Conservation (phyloP, 208 protist genomes). For the Leptomonas pyrrhocoris region DNA sequence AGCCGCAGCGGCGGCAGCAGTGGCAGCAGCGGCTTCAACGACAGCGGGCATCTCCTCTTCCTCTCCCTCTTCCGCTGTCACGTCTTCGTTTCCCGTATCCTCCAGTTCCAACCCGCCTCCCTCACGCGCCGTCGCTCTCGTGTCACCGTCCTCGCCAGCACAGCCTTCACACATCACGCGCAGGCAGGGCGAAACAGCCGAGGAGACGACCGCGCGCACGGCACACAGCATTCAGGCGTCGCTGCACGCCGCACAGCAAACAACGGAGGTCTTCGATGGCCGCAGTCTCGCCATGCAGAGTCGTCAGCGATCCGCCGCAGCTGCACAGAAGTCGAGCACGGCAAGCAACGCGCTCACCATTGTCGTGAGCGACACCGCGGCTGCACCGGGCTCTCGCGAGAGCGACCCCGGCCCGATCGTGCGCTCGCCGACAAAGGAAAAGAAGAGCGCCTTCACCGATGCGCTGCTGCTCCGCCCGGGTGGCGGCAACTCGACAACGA, state of each 20-base stretch:
- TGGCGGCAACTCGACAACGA: neutral
- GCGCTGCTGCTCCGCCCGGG: constrained; percentile 16
- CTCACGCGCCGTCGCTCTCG: constrained; percentile 1
- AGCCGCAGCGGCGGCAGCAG: constrained; percentile 6
- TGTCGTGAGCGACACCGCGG: constrained; percentile 6
- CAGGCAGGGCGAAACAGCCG: constrained; percentile 16
- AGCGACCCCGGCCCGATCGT: constrained; percentile 63
- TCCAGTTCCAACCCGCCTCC: no score
- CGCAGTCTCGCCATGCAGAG: constrained; percentile 29
- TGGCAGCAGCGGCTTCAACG: neutral
- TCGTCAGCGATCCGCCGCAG: constrained; percentile 17
- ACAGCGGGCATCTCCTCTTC: neutral
- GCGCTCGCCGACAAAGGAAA: constrained; percentile 66
- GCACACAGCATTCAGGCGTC: constrained; percentile 35
- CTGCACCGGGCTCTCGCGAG: constrained; percentile 3
- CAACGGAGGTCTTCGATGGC: constrained; percentile 43
- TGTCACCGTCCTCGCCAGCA: no score
- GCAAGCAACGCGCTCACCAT: constrained; percentile 33
- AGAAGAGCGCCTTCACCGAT: constrained; percentile 39
- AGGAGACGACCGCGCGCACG: constrained; percentile 44
- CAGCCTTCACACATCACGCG: neutral
- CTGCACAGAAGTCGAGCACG: neutral
- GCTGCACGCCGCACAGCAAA: constrained; percentile 23
- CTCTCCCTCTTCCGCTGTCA: neutral
- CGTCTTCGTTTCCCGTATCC: neutral